Evolutionary conservation across 306 rosid genomes (phyloP).

Genomic region (Gastrolobium villosum): DNA sequence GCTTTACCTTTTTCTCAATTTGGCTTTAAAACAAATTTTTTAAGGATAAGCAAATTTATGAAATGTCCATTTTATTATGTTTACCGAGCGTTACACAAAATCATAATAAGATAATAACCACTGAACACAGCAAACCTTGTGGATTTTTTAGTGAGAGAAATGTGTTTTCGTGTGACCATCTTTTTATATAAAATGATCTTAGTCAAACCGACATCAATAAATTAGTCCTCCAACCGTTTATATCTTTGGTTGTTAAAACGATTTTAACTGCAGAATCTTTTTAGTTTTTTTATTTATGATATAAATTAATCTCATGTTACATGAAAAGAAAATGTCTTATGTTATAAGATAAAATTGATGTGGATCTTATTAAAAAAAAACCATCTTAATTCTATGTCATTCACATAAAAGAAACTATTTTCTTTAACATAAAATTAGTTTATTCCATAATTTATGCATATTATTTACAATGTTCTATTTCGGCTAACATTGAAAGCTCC

Average conservation of each 20-base stretch:
- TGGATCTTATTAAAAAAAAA: too few relatives aligned
- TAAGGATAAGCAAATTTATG: background rate
- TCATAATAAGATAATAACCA: too few relatives aligned
- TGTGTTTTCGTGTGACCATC: background rate
- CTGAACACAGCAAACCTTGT: background rate
- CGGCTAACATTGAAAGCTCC: too few relatives aligned
- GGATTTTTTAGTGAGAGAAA: background rate
- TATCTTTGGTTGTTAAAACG: background rate
- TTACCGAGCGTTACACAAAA: background rate
- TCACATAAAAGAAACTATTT: too few relatives aligned
- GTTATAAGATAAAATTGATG: too few relatives aligned
- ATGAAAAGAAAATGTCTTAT: too few relatives aligned
- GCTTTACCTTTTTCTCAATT: background rate
- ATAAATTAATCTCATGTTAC: too few relatives aligned
- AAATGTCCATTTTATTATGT: background rate
- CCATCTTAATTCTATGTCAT: too few relatives aligned
- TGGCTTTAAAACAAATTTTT: constrained; percentile 5
- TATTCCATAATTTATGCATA: too few relatives aligned
- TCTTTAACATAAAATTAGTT: too few relatives aligned
- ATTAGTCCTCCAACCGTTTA: background rate
- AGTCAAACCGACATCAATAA: background rate
- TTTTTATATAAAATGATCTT: background rate
- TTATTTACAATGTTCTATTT: too few relatives aligned
- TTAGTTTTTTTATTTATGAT: too few relatives aligned
- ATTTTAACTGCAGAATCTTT: background rate